phyloP scores from a whole-genome alignment of 108 stramenopile species.

The Mediolabrus comicus region DNA sequence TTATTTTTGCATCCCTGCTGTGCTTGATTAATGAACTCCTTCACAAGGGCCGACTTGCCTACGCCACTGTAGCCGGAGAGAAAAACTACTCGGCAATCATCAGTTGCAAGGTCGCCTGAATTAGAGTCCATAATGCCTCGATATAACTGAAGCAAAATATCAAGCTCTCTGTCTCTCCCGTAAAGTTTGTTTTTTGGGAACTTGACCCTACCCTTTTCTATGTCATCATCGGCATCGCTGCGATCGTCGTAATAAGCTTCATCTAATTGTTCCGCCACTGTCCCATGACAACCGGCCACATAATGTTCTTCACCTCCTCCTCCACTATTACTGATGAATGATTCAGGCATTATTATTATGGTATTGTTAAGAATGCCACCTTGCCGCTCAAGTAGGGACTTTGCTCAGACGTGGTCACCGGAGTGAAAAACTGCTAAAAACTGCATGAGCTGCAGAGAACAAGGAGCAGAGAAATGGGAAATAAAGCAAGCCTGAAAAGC shows the following conservation, averaged over 20 bases:
- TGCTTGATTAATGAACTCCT: conserved; percentile 1
- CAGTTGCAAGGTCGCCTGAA: background rate
- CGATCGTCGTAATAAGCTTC: conserved; percentile 16
- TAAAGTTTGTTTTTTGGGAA: conserved; percentile 28
- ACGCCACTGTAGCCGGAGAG: conserved; percentile 24
- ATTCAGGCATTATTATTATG: no score
- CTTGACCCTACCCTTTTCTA: conserved; percentile 22
- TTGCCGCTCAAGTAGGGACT: no score
- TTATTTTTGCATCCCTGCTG: background rate
- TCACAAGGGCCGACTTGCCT: conserved; percentile 29
- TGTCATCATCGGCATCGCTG: conserved; percentile 31
- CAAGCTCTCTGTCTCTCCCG: conserved; percentile 23
- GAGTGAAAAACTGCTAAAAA: no score
- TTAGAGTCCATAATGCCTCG: background rate
- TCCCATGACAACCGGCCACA: background rate
- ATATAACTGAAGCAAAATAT: background rate
- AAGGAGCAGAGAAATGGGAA: no score
- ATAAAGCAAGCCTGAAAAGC: no score
- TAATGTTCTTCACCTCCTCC: background rate
- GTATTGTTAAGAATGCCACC: no score
- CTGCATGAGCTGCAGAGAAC: no score
- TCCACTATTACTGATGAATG: no score
- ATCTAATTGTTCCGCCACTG: conserved; percentile 17
- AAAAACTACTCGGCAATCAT: conserved; percentile 12
- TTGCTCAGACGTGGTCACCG: no score